Percentiles rank a stretch among this genome's conserved stretches.
These are phyloP conservation scores for Cystobasidium onofrii DNA, from an alignment of 768 basidiomycete genomes.

Conservation along the genomic window DNA sequence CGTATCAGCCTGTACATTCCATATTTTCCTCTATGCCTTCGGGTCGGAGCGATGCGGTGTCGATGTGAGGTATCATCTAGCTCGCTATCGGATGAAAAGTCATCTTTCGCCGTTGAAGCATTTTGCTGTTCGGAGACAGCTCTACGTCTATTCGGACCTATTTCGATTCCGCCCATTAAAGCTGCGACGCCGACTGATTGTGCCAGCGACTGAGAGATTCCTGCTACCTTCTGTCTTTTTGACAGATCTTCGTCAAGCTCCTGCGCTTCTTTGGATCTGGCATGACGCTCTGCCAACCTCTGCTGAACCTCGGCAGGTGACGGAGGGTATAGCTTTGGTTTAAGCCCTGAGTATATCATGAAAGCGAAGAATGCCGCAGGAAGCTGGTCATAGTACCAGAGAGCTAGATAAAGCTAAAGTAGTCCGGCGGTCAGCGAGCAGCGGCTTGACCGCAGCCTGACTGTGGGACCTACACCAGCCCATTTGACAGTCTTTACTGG, in stretches of 20 bases:
- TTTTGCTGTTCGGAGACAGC: background rate
- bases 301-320: background rate
- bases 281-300: background rate
- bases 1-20: constrained; percentile 23
- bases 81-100: background rate
- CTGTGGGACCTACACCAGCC: background rate
- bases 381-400: constrained; percentile 28
- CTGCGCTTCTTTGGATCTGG: constrained; percentile 7
- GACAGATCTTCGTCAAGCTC: background rate
- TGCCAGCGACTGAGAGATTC: constrained; percentile 5
- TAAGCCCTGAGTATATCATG: background rate
- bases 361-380: constrained; percentile 18
- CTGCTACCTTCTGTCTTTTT: background rate
- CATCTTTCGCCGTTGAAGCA: background rate
- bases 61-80: background rate
- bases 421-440: background rate
- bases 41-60: background rate
- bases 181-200: background rate
- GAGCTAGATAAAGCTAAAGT: constrained; percentile 1
- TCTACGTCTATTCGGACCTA: background rate
- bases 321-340: constrained; percentile 13
- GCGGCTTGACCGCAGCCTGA: background rate
- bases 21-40: background rate
- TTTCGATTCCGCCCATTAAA: constrained; percentile 5
- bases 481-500: constrained; percentile 3